Evolutionary conservation across 1,139 yeast species (phyloP), one percentile per base, ranked within the genome.

Genomic region (Schwanniomyces etchellsii): DNA sequence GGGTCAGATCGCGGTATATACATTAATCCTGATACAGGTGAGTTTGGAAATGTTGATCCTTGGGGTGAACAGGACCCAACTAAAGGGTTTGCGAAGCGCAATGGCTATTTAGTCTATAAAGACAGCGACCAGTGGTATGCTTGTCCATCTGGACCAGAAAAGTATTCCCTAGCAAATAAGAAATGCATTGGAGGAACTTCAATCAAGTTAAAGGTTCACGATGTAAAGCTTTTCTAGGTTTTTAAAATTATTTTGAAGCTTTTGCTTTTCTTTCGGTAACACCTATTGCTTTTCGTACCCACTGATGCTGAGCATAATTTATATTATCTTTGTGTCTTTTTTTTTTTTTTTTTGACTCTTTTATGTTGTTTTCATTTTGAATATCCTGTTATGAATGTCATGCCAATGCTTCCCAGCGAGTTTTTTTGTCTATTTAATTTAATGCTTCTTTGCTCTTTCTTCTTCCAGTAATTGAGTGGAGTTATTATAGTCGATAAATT

Each of bases 41-140:
- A 55, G 31, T 42, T 57, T 28, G 62, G 61, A 24, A 39, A 46
- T 17, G 58, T 52, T 17, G 52, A 48, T 32, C 59, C 60, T 27
- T 50, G 43, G 37, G 58, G 57, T 20, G 33, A 46, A 24, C 42
- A 45, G 33, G 38, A 45, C 26, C 47, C 61, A 21, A 40, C 58
- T 28, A 32, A 39, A 6, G 56, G 56, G 1, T 57, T 56, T 38
- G 30, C 51, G 23, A 43, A 56, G 33, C 31, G 39, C 13, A 45
- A 50, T 32, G 49, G 44, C 17, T 31, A 48, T 34, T 54, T 57
- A 43, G 38, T 39, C 20, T 44, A 37, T 38, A 37, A 48, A 26
- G 55, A 50, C 17, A 37, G 43, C 15, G 40, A 42, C 29, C 34
- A 37, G 29, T 52, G 50, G 49, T 45, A 33, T 27, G 57, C 57